phyloP scores from a whole-genome alignment of 2,329 filamentous ascomycete genomes.

The Trichoderma harzianum region DNA sequence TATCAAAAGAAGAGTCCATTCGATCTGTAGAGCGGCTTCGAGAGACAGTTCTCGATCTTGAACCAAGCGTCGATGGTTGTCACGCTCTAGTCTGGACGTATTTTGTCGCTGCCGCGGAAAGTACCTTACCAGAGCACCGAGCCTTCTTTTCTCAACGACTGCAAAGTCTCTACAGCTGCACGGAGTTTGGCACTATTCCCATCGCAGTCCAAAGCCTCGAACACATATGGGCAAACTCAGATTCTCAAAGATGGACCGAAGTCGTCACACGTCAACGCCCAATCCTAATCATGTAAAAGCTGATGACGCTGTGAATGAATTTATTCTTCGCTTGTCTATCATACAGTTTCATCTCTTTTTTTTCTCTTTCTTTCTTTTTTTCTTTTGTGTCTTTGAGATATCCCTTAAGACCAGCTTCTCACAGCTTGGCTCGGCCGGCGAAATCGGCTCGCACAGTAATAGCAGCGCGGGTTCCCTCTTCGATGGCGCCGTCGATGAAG shows the following conservation, averaged over 20 bases:
- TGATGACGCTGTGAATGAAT: neutral
- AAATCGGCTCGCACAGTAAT: conserved; percentile 8
- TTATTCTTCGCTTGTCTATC: neutral
- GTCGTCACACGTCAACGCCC: conserved; percentile 10
- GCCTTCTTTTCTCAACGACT: conserved; percentile 3
- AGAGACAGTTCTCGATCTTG: conserved; percentile 4
- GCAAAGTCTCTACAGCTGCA: conserved; percentile 12
- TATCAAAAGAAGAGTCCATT: neutral
- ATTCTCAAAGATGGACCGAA: conserved; percentile 10
- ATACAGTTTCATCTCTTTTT: neutral
- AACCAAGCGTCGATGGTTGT: conserved; percentile 1
- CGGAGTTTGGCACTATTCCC: conserved; percentile 9
- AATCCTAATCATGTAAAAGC: conserved; percentile 4
- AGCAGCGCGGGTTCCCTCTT: conserved; percentile 8
- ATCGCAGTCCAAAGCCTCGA: conserved; percentile 8
- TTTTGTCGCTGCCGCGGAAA: conserved; percentile 8
- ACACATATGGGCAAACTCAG: conserved; percentile 6
- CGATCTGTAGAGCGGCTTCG: conserved; percentile 4
- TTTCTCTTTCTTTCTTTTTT: neutral
- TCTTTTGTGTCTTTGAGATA: neutral
- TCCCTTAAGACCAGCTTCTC: neutral
- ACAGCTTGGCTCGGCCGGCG: neutral
- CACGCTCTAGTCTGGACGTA: conserved; percentile 12
- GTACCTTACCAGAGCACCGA: neutral
- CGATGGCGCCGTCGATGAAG: conserved; percentile 10